These are phyloP conservation scores for Chaetomiaceae sp. DNA, from an alignment of 2,329 filamentous ascomycete genomes.

Conservation along the genomic window DNA sequence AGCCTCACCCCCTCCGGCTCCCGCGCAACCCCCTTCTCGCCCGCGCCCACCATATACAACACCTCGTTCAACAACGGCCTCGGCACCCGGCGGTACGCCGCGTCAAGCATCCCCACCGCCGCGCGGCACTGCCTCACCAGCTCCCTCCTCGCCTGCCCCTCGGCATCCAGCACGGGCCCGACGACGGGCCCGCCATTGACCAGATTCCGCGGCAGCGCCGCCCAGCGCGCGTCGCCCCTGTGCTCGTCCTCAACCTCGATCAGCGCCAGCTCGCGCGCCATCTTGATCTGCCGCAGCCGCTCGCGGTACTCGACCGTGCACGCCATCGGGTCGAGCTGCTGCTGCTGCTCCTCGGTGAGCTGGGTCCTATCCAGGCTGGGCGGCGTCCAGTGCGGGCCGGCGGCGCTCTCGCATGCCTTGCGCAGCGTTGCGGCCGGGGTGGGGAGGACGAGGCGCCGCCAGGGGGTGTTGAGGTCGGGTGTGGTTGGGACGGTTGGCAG, in stretches of 20 bases:
- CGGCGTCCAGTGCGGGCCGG: constrained; percentile 24
- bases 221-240: constrained; percentile 5
- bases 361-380: background rate
- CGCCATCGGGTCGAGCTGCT: constrained; percentile 20
- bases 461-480: constrained; percentile 36
- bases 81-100: constrained; percentile 25
- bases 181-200: constrained; percentile 27
- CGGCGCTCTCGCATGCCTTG: constrained; percentile 23
- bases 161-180: constrained; percentile 20
- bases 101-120: constrained; percentile 26
- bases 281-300: constrained; percentile 2
- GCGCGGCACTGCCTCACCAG: constrained; percentile 29
- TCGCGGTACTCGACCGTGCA: constrained; percentile 15
- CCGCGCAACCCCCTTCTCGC: constrained; percentile 1
- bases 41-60: background rate
- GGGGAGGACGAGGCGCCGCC: constrained; percentile 37
- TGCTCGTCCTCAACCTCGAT: constrained; percentile 6
- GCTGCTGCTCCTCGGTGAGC: too few species aligned
- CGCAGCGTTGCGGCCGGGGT: constrained; percentile 27
- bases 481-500: constrained; percentile 33
- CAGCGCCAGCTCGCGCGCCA: constrained; percentile 14
- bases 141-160: constrained; percentile 26
- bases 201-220: constrained; percentile 26
- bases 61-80: constrained; percentile 29
- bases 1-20: constrained; percentile 18